These are phyloP conservation scores for Aspergillus olivimuriae DNA, from an alignment of 495 filamentous ascomycete genomes.

Conservation along the genomic window DNA sequence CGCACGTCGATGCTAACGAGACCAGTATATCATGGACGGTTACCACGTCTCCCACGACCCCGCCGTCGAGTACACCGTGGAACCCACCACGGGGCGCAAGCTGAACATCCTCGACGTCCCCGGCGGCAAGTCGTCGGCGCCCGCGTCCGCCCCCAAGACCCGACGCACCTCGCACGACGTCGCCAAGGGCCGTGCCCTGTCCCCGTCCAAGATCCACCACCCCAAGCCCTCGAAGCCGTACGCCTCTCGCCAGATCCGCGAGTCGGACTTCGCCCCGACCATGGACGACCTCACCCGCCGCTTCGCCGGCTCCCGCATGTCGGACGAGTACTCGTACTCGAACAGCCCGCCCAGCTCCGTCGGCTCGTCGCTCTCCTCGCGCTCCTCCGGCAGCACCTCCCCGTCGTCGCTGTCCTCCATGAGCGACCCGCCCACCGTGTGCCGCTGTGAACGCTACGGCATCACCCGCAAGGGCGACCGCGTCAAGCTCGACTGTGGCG, in stretches of 20 bases:
- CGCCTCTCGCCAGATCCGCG: constrained; percentile 76
- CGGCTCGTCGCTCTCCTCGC: constrained; percentile 64
- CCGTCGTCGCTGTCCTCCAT: constrained; percentile 67
- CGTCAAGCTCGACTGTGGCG: constrained; percentile 91
- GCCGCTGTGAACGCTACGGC: constrained; percentile 90
- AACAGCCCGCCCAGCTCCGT: constrained; percentile 65
- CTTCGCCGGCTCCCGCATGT: constrained; percentile 65
- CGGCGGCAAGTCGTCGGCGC: constrained; percentile 25
- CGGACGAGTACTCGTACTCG: constrained; percentile 59
- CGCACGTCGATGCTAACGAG: too few species aligned
- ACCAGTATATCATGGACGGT: constrained; percentile 97
- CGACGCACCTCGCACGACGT: constrained; percentile 50
- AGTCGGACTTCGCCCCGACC: constrained; percentile 63
- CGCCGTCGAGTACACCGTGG: constrained; percentile 77
- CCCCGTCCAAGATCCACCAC: constrained; percentile 79
- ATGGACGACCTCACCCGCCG: constrained; percentile 68
- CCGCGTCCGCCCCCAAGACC: constrained; percentile 20
- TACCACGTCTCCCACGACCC: constrained; percentile 99
- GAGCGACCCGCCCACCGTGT: constrained; percentile 62
- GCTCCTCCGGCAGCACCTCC: constrained; percentile 63
- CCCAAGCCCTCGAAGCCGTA: constrained; percentile 85
- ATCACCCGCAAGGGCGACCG: constrained; percentile 88
- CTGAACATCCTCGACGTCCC: constrained; percentile 75
- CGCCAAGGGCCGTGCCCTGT: constrained; percentile 80
- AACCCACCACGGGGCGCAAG: constrained; percentile 94